Percentiles rank a stretch among this genome's conserved stretches.
These are phyloP conservation scores for Mycena crocata DNA, from an alignment of 768 basidiomycete species.

Conservation along the genomic window DNA sequence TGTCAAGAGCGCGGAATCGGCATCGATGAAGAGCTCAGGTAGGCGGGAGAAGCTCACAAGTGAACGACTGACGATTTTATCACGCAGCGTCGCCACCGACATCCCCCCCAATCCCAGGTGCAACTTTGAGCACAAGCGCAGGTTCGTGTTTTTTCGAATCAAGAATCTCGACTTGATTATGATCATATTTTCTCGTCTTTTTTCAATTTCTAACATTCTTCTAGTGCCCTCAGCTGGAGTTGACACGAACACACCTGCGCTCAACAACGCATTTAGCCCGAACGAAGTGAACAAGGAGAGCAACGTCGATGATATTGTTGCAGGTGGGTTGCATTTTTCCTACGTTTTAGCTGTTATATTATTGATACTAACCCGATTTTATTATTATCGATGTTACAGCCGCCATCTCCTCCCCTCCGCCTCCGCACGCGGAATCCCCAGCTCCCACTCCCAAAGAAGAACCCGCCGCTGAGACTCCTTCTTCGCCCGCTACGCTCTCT, in stretches of 20 bases:
- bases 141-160: no score
- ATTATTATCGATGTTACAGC: no score
- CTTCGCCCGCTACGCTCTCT: neutral
- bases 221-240: no score
- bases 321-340: no score
- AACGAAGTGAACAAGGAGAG: no score
- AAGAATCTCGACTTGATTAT: no score
- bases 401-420: neutral
- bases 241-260: no score
- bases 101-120: conserved; percentile 25
- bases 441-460: neutral
- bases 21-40: conserved; percentile 13
- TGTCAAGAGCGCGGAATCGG: neutral
- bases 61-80: neutral
- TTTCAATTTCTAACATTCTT: neutral
- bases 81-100: conserved; percentile 20
- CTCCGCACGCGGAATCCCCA: neutral
- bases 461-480: neutral
- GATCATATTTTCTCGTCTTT: no score
- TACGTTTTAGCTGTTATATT: no score
- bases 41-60: neutral
- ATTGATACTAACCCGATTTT: no score
- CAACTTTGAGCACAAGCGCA: neutral
- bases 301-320: no score
- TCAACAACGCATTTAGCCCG: no score